Evolutionary conservation across 805 yeast genomes (phyloP).

Genomic region (Candida ortonii): DNA sequence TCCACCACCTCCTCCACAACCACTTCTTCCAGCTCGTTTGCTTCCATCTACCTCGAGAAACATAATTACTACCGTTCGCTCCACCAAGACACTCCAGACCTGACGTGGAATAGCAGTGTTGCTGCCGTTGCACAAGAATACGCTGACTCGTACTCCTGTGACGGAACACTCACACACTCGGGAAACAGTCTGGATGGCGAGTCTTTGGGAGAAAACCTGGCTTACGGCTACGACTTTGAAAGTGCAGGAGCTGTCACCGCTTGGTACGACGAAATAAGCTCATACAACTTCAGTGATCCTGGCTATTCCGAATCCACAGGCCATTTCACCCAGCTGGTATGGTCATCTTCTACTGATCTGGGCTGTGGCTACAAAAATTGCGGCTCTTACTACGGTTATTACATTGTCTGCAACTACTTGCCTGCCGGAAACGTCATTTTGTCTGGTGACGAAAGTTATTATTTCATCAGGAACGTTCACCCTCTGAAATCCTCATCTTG

Average conservation of each 20-base stretch:
- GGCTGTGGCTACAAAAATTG: slow-evolving; percentile 77
- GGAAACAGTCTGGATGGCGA: slow-evolving; percentile 48
- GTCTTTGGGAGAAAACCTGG: slow-evolving; percentile 71
- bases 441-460: slow-evolving; percentile 26
- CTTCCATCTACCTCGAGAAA: slow-evolving; percentile 46
- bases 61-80: slow-evolving; percentile 58
- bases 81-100: slow-evolving; percentile 45
- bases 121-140: slow-evolving; percentile 55
- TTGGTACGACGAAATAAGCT: slow-evolving; percentile 67
- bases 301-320: slow-evolving; percentile 53
- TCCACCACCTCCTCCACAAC: slow-evolving; percentile 25
- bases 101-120: slow-evolving; percentile 55
- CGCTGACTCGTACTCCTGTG: slow-evolving; percentile 56
- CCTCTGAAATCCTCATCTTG: too few species aligned
- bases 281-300: slow-evolving; percentile 52
- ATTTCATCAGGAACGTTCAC: slow-evolving; percentile 34
- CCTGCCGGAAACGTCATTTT: slow-evolving; percentile 72
- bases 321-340: slow-evolving; percentile 79
- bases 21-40: slow-evolving; percentile 33
- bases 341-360: slow-evolving; percentile 58
- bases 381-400: slow-evolving; percentile 42
- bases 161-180: slow-evolving; percentile 59
- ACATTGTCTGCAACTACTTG: slow-evolving; percentile 69
- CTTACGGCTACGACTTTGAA: slow-evolving; percentile 56
- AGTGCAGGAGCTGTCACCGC: slow-evolving; percentile 60